These are phyloP conservation scores for Cephalotrichum gorgonifer DNA, from an alignment of 2,329 filamentous ascomycete species.

Conservation along the genomic window DNA sequence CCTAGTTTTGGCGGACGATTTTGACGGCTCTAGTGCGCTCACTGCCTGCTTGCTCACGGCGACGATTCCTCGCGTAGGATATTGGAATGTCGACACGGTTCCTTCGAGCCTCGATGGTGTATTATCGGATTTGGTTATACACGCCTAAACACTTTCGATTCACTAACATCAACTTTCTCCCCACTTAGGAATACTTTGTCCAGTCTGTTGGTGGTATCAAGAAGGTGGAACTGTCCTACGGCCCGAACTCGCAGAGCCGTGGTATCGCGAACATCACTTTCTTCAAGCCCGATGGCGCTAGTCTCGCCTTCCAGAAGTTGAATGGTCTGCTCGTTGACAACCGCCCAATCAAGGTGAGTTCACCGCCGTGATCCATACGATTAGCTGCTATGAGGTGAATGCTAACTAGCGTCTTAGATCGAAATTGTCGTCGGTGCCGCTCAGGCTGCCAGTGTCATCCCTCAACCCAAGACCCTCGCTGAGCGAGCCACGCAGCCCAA, in stretches of 20 bases:
- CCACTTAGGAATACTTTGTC: slow-evolving; percentile 86
- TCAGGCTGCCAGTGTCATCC: slow-evolving; percentile 55
- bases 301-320: slow-evolving; percentile 71
- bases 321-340: slow-evolving; percentile 88
- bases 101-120: slow-evolving; percentile 16
- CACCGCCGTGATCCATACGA: neutral
- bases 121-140: slow-evolving; percentile 14
- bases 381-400: neutral
- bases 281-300: slow-evolving; percentile 67
- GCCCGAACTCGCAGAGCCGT: slow-evolving; percentile 81
- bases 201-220: slow-evolving; percentile 85
- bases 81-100: neutral
- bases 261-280: slow-evolving; percentile 90
- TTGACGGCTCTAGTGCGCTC: neutral
- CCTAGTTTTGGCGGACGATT: neutral
- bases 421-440: slow-evolving; percentile 81
- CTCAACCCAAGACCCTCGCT: slow-evolving; percentile 59
- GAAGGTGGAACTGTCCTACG: slow-evolving; percentile 84
- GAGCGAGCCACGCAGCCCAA: slow-evolving; percentile 74
- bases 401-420: slow-evolving; percentile 43
- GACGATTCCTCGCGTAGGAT: neutral
- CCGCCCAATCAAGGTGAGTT: slow-evolving; percentile 73
- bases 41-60: slow-evolving; percentile 3
- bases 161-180: slow-evolving; percentile 57
- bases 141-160: slow-evolving; percentile 21